Evolutionary conservation across 768 basidiomycete genomes (phyloP).

Genomic region (Panus rudis): DNA sequence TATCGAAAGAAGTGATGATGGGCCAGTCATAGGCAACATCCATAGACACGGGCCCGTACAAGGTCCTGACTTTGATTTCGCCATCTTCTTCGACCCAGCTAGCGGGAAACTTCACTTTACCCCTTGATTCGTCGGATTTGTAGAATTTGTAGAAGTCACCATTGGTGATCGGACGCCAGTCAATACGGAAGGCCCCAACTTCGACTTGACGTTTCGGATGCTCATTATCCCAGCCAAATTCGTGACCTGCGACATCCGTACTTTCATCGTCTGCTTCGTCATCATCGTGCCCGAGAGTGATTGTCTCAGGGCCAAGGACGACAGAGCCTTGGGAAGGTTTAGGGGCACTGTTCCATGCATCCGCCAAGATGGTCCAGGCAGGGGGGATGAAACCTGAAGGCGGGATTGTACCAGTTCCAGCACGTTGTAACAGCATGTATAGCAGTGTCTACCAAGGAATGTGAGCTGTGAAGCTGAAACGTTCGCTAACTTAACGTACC

Average conservation of each 20-base stretch:
- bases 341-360: constrained; percentile 41
- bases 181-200: constrained; percentile 67
- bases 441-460: constrained; percentile 55
- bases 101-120: constrained; percentile 50
- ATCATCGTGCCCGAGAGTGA: constrained; percentile 82
- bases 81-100: constrained; percentile 64
- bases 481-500: constrained; percentile 25
- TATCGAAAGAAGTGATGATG: constrained; percentile 67
- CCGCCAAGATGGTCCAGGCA: constrained; percentile 53
- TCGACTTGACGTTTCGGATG: constrained; percentile 55
- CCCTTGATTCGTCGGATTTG: constrained; percentile 28
- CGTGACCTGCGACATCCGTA: constrained; percentile 43
- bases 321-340: constrained; percentile 38
- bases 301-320: constrained; percentile 46
- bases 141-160: constrained; percentile 76
- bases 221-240: constrained; percentile 97
- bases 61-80: constrained; percentile 58
- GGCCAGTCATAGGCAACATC: constrained; percentile 82
- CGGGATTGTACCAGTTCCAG: constrained; percentile 70
- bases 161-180: constrained; percentile 85
- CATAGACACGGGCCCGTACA: constrained; percentile 82
- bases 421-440: constrained; percentile 88
- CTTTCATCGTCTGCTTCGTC: constrained; percentile 58
- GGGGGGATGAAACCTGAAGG: constrained; percentile 72
- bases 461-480: background rate